Evolutionary conservation across 192 early-diverging fungal genomes (phyloP).

Genomic region (Gaertneriomyces sp.): DNA sequence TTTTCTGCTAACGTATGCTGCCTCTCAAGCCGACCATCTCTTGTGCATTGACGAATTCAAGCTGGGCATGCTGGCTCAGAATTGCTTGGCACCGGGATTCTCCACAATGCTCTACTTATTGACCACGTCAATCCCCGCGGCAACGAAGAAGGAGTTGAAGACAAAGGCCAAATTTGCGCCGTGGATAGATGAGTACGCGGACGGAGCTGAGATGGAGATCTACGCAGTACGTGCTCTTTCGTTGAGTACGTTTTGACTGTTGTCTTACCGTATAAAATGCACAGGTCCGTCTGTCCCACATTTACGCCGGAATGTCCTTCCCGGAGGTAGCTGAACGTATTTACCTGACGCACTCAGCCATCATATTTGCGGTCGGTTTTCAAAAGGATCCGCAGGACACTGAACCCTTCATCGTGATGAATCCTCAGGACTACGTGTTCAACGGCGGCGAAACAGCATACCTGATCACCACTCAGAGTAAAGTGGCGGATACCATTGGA

Average conservation of each 20-base stretch:
- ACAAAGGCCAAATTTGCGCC: constrained; percentile 18
- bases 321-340: constrained; percentile 51
- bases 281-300: constrained; percentile 35
- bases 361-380: constrained; percentile 51
- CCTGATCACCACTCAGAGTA: constrained; percentile 34
- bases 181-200: constrained; percentile 63
- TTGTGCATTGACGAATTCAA: constrained; percentile 73
- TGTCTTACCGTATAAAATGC: neutral
- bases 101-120: constrained; percentile 63
- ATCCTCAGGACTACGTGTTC: constrained; percentile 56
- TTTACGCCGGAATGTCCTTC: constrained; percentile 51
- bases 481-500: constrained; percentile 22
- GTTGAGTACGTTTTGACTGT: neutral
- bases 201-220: constrained; percentile 62
- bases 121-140: constrained; percentile 62
- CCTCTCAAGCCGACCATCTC: constrained; percentile 52
- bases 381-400: neutral
- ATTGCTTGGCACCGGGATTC: constrained; percentile 67
- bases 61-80: constrained; percentile 61
- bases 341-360: constrained; percentile 54
- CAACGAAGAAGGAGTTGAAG: constrained; percentile 24
- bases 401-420: constrained; percentile 43
- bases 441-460: constrained; percentile 63
- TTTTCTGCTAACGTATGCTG: constrained; percentile 9
- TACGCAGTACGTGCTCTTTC: constrained; percentile 43